phyloP scores from a whole-genome alignment of 2,329 filamentous ascomycete genomes.

The Beauveria sp. region DNA sequence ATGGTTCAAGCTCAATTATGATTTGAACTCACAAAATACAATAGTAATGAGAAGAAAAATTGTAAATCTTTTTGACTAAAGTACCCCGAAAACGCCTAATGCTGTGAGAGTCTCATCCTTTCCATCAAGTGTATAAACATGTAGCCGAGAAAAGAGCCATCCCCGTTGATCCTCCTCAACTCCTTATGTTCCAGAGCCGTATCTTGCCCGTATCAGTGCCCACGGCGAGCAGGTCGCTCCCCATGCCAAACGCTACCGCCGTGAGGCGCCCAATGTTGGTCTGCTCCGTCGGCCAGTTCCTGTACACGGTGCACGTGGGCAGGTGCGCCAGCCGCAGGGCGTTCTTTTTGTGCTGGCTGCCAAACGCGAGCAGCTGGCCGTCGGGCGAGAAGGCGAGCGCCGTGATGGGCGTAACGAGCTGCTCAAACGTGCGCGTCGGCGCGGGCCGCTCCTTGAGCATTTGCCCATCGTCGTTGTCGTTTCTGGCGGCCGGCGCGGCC shows the following conservation, averaged over 20 bases:
- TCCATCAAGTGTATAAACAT: not conserved
- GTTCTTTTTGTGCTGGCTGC: slow-evolving; percentile 80
- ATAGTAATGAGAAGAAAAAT: not conserved
- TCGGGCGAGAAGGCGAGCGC: slow-evolving; percentile 77
- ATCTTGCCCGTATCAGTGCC: slow-evolving; percentile 87
- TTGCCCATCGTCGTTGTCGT: slow-evolving; percentile 24
- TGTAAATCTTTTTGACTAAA: not conserved
- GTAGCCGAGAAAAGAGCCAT: not conserved
- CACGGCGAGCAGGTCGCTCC: slow-evolving; percentile 68
- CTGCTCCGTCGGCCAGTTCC: slow-evolving; percentile 90
- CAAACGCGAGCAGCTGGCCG: slow-evolving; percentile 82
- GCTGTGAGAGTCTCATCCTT: slow-evolving; percentile 6
- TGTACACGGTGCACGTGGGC: slow-evolving; percentile 86
- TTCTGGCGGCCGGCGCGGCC: slow-evolving; percentile 19
- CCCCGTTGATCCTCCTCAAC: slow-evolving; percentile 29
- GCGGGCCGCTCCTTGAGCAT: slow-evolving; percentile 59
- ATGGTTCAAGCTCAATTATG: not conserved
- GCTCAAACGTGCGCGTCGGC: slow-evolving; percentile 68
- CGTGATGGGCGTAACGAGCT: slow-evolving; percentile 80
- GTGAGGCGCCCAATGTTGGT: slow-evolving; percentile 84
- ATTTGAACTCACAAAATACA: not conserved
- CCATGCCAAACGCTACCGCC: slow-evolving; percentile 58
- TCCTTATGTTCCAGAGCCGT: slow-evolving; percentile 80
- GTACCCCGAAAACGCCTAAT: slow-evolving; percentile 5
- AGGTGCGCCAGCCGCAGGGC: slow-evolving; percentile 82